Conservation (phyloP, 352 stramenopile genomes). For the Phytopythium ostracodes region DNA sequence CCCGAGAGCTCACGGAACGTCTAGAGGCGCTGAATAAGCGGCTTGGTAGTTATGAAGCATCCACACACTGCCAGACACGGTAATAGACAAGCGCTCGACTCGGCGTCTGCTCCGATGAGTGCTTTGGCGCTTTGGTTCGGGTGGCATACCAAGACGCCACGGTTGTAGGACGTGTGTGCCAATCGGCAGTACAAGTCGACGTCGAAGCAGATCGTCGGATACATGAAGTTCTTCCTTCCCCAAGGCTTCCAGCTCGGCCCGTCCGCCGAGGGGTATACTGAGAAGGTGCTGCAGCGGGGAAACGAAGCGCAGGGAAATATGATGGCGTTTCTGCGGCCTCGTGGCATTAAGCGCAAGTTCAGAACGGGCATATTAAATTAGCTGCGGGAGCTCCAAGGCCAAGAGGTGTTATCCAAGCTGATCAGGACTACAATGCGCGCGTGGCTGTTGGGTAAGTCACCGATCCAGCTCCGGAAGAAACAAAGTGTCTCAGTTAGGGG, state of each 20-base stretch:
- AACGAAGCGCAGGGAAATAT: conserved; percentile 5
- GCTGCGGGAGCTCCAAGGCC: neutral
- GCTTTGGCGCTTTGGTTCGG: conserved; percentile 14
- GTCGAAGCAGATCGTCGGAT: conserved; percentile 19
- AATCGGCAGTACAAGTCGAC: conserved; percentile 12
- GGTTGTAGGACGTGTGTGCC: conserved; percentile 9
- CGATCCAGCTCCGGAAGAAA: neutral
- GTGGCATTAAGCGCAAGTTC: conserved; percentile 5
- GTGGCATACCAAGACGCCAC: conserved; percentile 5
- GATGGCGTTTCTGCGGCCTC: neutral
- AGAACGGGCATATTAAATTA: conserved; percentile 4
- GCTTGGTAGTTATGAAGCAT: neutral
- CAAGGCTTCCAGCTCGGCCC: conserved; percentile 13
- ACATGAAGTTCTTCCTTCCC: conserved; percentile 26
- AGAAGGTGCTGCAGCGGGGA: neutral
- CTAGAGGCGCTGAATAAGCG: neutral
- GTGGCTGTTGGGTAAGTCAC: neutral
- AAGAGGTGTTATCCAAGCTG: neutral
- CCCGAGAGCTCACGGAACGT: neutral
- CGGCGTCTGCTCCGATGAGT: neutral
- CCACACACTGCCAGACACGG: no score
- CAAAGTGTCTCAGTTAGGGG: no score
- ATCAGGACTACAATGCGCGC: neutral
- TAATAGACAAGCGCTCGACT: no score
- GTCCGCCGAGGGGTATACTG: neutral